A percentile compares a stretch with the other conserved stretches of the same genome.
These are phyloP conservation scores for Amanita exitialis DNA, from an alignment of 768 basidiomycete genomes.

Conservation along the genomic window DNA sequence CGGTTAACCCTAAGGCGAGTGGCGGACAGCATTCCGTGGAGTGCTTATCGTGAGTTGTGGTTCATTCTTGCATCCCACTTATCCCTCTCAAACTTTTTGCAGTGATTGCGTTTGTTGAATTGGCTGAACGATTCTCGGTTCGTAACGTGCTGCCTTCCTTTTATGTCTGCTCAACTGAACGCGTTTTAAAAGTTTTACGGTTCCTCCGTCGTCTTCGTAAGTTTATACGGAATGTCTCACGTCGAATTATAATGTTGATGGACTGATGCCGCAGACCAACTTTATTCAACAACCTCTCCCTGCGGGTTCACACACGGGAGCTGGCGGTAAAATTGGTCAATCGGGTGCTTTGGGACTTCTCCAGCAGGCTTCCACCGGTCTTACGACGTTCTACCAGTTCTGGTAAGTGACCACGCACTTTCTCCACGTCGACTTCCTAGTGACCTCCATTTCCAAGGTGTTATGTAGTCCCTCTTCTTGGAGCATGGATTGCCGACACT, in stretches of 20 bases:
- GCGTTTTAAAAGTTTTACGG: constrained; percentile 27
- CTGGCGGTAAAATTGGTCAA: constrained; percentile 40
- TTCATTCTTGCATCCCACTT: constrained; percentile 2
- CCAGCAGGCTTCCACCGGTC: constrained; percentile 63
- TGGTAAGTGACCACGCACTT: constrained; percentile 32
- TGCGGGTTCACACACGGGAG: constrained; percentile 52
- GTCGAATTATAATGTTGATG: not conserved
- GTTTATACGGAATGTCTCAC: constrained; percentile 4
- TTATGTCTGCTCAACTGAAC: not conserved
- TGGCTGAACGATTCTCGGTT: constrained; percentile 69
- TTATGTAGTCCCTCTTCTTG: constrained; percentile 55
- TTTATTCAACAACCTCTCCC: constrained; percentile 70
- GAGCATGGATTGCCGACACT: constrained; percentile 67
- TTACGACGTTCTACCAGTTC: constrained; percentile 63
- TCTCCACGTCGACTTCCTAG: not conserved
- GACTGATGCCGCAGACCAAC: constrained; percentile 39
- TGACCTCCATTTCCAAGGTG: constrained; percentile 29
- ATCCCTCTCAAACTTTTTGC: not conserved
- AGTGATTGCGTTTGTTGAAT: constrained; percentile 61
- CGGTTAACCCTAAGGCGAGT: constrained; percentile 46
- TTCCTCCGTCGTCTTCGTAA: constrained; percentile 39
- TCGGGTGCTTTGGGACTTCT: constrained; percentile 61
- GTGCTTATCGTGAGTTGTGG: constrained; percentile 34
- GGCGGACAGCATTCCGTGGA: constrained; percentile 49
- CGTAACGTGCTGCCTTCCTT: constrained; percentile 8